Evolutionary conservation across 2,329 filamentous ascomycete genomes (phyloP), one percentile per base, ranked within the genome.

Genomic region (Xylaria sp.): DNA sequence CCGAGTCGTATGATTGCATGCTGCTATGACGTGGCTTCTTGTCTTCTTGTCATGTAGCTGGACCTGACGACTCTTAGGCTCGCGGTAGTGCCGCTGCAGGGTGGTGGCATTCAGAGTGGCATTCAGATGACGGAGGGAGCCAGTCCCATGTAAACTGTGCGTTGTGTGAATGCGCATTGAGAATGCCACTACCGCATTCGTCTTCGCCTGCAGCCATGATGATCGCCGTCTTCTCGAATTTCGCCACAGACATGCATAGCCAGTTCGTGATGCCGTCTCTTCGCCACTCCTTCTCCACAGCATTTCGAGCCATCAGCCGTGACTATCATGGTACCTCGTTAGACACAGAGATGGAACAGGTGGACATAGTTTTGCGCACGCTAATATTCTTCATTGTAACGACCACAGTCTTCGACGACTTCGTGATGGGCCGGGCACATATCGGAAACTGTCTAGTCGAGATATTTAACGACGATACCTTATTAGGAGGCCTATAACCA

Each of bases 1-100:
- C 31, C 15, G 15, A 25, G 56, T 67, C 63, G 61, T 67, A 67
- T 58, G 66, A 67, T 64, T 36, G 20, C 20, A 47, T 36, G 20
- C 15, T 38, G 56, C 31, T 67, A 67, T 66, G 66, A 66, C 63
- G 66, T 67, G 63, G 57, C 47, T 63, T 55, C 38, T 39, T 36
- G 47, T 17, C 33, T 13, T 36, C 42, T 44, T 44, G n/a, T 36
- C 20, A 50, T 56, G 27, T 63, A 60, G 31, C 54, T 38, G 29
- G 55, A 29, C 55, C 29, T n/a, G 25, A 31, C 25, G 29, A 7
- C 13, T 47, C 49, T 39, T 39, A 53, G 53, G 47, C 58, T 53
- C 44, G 56, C 63, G 36, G 42, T n/a, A 50, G 49, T 39, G 54
- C 44, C 54, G 53, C 50, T 50, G 59, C 59, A 22, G 31, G 1